phyloP scores from a whole-genome alignment of 2,329 filamentous ascomycete genomes.

The Cladosporium phlei region DNA sequence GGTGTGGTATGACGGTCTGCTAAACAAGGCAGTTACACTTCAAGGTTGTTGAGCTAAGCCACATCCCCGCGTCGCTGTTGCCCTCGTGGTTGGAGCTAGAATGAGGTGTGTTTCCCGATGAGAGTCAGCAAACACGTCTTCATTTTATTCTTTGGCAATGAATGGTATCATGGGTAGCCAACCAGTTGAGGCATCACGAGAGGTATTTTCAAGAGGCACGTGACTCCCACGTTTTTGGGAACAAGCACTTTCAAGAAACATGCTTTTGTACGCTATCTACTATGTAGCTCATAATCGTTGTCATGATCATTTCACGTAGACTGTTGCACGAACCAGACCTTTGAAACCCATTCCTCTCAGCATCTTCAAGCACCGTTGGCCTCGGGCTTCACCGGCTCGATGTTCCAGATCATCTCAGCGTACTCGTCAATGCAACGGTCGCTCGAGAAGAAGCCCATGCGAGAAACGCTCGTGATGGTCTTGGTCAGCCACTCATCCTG shows the following conservation, averaged over 20 bases:
- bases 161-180: no score
- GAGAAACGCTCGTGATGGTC: conserved; percentile 77
- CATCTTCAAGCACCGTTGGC: conserved; percentile 9
- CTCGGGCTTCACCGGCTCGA: conserved; percentile 63
- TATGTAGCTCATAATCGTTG: not conserved
- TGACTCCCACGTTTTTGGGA: no score
- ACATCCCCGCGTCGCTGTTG: conserved; percentile 8
- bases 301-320: not conserved
- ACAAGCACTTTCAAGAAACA: no score
- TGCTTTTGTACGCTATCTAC: not conserved
- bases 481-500: conserved; percentile 91
- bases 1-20: no score
- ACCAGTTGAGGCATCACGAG: no score
- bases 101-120: no score
- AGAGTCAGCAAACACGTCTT: no score
- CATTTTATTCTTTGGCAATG: no score
- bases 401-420: conserved; percentile 94
- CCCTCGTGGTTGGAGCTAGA: no score
- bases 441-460: conserved; percentile 97
- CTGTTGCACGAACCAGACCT: not conserved
- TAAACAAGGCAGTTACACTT: no score
- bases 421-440: conserved; percentile 97
- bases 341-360: no score
- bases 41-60: not conserved
- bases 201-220: no score